phyloP scores from a whole-genome alignment of 164 flowering plant genomes.

The Vitis rotundifolia region DNA sequence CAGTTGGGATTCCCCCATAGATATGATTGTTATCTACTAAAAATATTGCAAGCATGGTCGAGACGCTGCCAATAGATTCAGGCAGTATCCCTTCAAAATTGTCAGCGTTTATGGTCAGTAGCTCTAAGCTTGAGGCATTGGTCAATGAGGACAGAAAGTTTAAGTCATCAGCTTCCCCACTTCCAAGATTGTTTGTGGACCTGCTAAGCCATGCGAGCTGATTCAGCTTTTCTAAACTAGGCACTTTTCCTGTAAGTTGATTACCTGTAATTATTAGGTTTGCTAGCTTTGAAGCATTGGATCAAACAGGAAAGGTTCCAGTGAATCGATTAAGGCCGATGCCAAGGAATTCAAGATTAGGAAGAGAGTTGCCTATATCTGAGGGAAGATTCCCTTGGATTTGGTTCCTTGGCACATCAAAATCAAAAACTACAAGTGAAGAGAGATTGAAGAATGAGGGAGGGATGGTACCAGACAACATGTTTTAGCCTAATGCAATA shows the following conservation, averaged over 20 bases:
- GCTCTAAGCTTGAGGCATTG: constrained; percentile 10
- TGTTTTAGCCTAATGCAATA: constrained; percentile 2
- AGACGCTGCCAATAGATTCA: constrained; percentile 20
- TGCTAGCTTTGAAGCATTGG: constrained; percentile 19
- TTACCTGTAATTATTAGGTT: constrained; percentile 1
- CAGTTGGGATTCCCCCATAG: constrained; percentile 17
- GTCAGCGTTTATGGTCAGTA: not conserved
- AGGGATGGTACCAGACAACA: constrained; percentile 28
- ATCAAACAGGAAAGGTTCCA: constrained; percentile 27
- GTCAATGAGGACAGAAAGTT: constrained; percentile 12
- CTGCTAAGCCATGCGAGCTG: not conserved
- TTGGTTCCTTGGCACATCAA: constrained; percentile 10
- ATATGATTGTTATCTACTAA: constrained; percentile 5
- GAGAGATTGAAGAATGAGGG: constrained; percentile 17
- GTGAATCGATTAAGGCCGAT: constrained; percentile 8
- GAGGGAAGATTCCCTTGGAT: constrained; percentile 24
- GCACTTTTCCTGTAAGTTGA: constrained; percentile 12
- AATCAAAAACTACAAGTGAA: not conserved
- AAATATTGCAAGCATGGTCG: constrained; percentile 1
- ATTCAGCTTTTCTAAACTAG: constrained; percentile 6
- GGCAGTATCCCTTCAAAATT: constrained; percentile 16
- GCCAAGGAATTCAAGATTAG: constrained; percentile 7
- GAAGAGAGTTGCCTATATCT: constrained; percentile 20
- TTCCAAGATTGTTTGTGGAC: constrained; percentile 10
- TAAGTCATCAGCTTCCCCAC: not conserved